phyloP scores from a whole-genome alignment of 192 early-diverging fungal species.

The Diversispora epigaea region DNA sequence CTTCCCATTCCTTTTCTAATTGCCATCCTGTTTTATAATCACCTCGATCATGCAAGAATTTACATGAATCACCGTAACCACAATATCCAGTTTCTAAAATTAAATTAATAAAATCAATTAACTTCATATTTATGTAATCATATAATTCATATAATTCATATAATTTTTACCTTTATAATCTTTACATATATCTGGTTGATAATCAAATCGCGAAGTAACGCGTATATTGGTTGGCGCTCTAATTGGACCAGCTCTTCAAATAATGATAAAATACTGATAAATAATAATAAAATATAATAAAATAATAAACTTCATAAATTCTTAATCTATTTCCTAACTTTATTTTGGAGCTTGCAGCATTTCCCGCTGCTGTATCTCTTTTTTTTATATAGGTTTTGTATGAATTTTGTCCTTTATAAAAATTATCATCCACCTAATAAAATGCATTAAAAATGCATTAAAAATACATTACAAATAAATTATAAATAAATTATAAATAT shows the following conservation, averaged over 20 bases:
- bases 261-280: slow-evolving; percentile 5
- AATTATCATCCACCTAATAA: slow-evolving; percentile 44
- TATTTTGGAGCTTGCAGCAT: slow-evolving; percentile 54
- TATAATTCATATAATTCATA: slow-evolving; percentile 22
- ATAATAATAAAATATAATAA: no score
- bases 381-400: slow-evolving; percentile 64
- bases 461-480: background rate
- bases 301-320: no score
- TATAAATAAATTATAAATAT: background rate
- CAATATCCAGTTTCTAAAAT: slow-evolving; percentile 80
- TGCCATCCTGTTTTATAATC: slow-evolving; percentile 98
- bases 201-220: slow-evolving; percentile 87
- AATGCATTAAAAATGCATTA: background rate
- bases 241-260: slow-evolving; percentile 69
- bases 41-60: slow-evolving; percentile 96
- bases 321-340: slow-evolving; percentile 22
- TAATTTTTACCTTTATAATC: slow-evolving; percentile 81
- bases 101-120: background rate
- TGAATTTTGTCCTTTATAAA: slow-evolving; percentile 67
- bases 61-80: slow-evolving; percentile 97
- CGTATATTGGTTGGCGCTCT: slow-evolving; percentile 70
- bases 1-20: slow-evolving; percentile 97
- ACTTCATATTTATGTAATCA: background rate
- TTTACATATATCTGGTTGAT: slow-evolving; percentile 98
- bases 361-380: slow-evolving; percentile 48